Evolutionary conservation across 371 early-diverging fungal species (phyloP), one percentile per base, ranked within the genome.

Genomic region (Mortierella sp.): DNA sequence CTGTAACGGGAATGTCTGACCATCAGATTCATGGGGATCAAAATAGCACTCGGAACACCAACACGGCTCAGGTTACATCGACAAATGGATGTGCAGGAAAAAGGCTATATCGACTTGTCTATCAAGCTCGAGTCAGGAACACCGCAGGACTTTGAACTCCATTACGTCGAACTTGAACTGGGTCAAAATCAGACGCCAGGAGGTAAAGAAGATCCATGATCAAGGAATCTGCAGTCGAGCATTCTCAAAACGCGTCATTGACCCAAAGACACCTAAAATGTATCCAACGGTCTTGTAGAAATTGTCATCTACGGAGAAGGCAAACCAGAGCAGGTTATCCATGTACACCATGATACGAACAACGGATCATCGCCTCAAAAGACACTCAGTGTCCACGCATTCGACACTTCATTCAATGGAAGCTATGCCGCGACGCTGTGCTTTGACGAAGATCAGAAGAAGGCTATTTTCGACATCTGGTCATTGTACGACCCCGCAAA

Each of bases 21-120:
- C 19, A 45, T 45, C n/a, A n/a, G n/a, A n/a, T n/a, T n/a, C n/a
- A n/a, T n/a, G n/a, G n/a, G 34, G 7, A 34, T 24, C 24, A 18
- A 48, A 7, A 9, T 13, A 48, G 48, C 10, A 24, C 3, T 5
- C 5, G 24, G 23, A 48, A 23, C 10, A 23, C 24, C 18, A 23
- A 48, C 19, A 5, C 48, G 48, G 13, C 10, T 48, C 48, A 19
- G 48, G 10, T 13, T 48, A 48, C 48, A 48, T 48, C 48, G 48
- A 21, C 48, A 48, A 24, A 48, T 48, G 3, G 48, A 48, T 16
- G 8, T 48, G 10, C 23, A 18, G 3, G 2, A 13, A 13, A 24
- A 26, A 21, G 48, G 48, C 24, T 24, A 48, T 24, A 23, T 48
- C 23, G 26, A 48, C 8, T 48, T 48, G 8, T 24, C 48, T 8